Conservation (phyloP, 2,329 filamentous ascomycete genomes). For the Botrytis fragariae region DNA sequence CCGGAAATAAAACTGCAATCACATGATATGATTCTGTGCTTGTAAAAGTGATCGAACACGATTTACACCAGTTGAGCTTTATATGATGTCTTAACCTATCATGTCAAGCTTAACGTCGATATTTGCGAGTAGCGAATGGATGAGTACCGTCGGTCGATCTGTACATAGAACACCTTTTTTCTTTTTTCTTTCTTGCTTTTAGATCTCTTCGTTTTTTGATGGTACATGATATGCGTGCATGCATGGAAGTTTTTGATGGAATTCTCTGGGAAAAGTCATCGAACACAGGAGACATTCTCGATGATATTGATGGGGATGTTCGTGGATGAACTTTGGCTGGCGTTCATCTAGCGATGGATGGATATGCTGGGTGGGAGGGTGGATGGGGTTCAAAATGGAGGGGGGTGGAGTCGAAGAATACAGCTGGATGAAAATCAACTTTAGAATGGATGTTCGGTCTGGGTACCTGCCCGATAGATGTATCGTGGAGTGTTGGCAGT, state of each 20-base stretch:
- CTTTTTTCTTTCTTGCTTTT: constrained; percentile 7
- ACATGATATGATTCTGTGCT: constrained; percentile 2
- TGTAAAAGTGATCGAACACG: background rate
- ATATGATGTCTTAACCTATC: background rate
- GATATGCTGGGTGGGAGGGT: constrained; percentile 4
- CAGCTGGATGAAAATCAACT: background rate
- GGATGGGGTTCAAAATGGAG: background rate
- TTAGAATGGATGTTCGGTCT: background rate
- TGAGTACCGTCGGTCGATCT: constrained; percentile 17
- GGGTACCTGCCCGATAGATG: background rate
- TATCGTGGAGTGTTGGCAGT: background rate
- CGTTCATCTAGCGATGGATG: constrained; percentile 16
- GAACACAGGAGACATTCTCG: background rate
- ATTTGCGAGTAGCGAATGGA: background rate
- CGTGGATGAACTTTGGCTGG: constrained; percentile 9
- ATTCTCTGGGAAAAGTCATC: background rate
- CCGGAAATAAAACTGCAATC: background rate
- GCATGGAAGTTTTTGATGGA: constrained; percentile 1
- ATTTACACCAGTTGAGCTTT: background rate
- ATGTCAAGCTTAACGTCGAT: background rate
- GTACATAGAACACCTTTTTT: constrained; percentile 23
- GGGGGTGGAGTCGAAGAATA: background rate
- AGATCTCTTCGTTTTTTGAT: constrained; percentile 11
- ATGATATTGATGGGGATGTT: background rate
- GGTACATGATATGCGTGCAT: constrained; percentile 9